Conservation (phyloP, 2,329 filamentous ascomycete species). For the Orbilia ellipsospora region DNA sequence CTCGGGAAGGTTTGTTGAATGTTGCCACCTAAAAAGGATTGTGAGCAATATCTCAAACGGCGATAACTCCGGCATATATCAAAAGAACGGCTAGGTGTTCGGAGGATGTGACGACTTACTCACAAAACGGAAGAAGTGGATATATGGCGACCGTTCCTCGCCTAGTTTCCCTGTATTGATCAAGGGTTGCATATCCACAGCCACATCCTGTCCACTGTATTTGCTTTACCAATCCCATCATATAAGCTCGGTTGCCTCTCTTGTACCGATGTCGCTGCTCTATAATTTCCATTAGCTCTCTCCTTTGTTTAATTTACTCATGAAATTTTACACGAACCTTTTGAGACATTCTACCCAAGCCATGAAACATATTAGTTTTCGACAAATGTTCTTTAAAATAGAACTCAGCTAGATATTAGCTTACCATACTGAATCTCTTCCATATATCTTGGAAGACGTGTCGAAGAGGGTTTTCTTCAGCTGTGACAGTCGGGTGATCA, state of each 20-base stretch:
- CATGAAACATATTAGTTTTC: background rate
- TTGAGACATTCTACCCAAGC: background rate
- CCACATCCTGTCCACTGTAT: conserved; percentile 50
- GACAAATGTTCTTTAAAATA: background rate
- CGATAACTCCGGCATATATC: too few species aligned
- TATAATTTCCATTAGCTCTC: conserved; percentile 6
- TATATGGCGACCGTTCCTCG: conserved; percentile 56
- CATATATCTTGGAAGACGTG: conserved; percentile 60
- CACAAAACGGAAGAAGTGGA: conserved; percentile 56
- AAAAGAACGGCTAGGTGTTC: too few species aligned
- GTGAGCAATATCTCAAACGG: background rate
- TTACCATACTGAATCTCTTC: conserved; percentile 57
- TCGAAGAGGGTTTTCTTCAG: conserved; percentile 57
- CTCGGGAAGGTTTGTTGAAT: conserved; percentile 55
- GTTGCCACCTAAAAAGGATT: conserved; percentile 14
- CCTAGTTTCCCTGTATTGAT: conserved; percentile 57
- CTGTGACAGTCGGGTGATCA: conserved; percentile 56
- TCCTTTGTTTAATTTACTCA: too few species aligned
- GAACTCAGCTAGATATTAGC: conserved; percentile 22
- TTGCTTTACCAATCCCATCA: conserved; percentile 56
- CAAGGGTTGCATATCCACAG: conserved; percentile 34
- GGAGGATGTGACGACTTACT: conserved; percentile 57
- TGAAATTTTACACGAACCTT: too few species aligned
- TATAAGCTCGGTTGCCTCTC: conserved; percentile 39
- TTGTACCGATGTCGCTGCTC: conserved; percentile 10